Base-by-base conservation (phyloP, 768 basidiomycete genomes). In the Tephrocybe sp. region DNA sequence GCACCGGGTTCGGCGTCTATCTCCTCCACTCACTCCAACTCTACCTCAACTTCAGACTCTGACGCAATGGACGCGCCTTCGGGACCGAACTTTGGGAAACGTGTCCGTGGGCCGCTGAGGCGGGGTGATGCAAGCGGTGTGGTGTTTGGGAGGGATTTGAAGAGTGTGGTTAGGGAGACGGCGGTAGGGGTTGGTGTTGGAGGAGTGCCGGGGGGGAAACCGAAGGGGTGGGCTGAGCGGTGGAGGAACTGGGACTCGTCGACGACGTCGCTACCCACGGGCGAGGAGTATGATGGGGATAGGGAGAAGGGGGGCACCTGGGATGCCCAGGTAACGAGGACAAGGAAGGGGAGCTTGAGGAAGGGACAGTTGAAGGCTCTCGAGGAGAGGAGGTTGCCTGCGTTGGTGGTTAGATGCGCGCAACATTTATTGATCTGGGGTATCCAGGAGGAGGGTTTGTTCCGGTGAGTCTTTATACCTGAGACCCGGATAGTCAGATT, bases 391-490 rank as follows among this genome's bases (percentile, higher is more conserved):
- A 67, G 68, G 59, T 58, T 94, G 35, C 89, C 92, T 36, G 90
- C 89, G 0, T 69, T 94, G 19, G 83, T 92, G 22, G 82, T 88
- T 44, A 74, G 92, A 51, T 94, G 90, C 66, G 84, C 86, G 3
- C 87, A 93, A 61, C 91, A 93, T 69, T 62, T 93, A 49, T 68
- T 89, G 62, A 70, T 77, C 19, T 93, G 92, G 89, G 91, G 92
- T 40, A 68, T 92, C 11, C 82, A 89, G 63, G 91, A 93, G 65
- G 89, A 92, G 65, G 91, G 91, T 3, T 70, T 93, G 39, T 93
- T 93, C 65, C 79, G 90, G 91, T 89, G 60, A 59, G 83, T 68
- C 20, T 39, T 35, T 41, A n/a, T 33, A 8, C 51, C 41, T 38
- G 19, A 10, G 38, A 2, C 40, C n/a, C 19, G 13, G 19, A 39